Evolutionary conservation across 441 rosid species (phyloP).

Genomic region (Eruca vesicaria): DNA sequence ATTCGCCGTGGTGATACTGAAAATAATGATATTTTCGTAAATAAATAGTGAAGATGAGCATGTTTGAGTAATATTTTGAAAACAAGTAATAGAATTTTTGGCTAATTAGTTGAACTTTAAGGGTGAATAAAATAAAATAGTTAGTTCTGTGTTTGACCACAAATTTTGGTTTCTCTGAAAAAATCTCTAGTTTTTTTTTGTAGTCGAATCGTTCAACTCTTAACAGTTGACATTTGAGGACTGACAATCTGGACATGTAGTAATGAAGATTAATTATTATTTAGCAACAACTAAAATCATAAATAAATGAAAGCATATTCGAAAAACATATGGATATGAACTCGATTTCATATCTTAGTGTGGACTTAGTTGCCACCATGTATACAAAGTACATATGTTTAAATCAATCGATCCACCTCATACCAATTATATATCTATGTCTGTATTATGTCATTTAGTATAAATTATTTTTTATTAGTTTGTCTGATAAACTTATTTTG

Average conservation of each 20-base stretch:
- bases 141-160: no score
- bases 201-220: conserved; percentile 11
- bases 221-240: conserved; percentile 18
- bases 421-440: background rate
- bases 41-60: no score
- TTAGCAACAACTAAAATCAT: conserved; percentile 12
- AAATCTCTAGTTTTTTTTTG: background rate
- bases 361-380: conserved; percentile 8
- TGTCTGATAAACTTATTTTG: background rate
- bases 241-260: conserved; percentile 12
- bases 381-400: background rate
- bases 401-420: background rate
- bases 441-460: background rate
- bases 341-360: background rate
- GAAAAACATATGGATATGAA: background rate
- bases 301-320: conserved; percentile 30
- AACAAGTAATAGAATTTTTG: no score
- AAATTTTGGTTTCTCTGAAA: no score
- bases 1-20: no score
- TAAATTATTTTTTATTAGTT: background rate
- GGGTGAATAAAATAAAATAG: no score
- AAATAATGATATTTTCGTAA: no score
- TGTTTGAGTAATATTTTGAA: no score
- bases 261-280: conserved; percentile 17
- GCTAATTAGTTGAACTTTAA: no score